A percentile compares a stretch with the other conserved stretches of the same genome.
phyloP scores from a whole-genome alignment of 2,329 filamentous ascomycete genomes.

The Leptographium galeiforme region DNA sequence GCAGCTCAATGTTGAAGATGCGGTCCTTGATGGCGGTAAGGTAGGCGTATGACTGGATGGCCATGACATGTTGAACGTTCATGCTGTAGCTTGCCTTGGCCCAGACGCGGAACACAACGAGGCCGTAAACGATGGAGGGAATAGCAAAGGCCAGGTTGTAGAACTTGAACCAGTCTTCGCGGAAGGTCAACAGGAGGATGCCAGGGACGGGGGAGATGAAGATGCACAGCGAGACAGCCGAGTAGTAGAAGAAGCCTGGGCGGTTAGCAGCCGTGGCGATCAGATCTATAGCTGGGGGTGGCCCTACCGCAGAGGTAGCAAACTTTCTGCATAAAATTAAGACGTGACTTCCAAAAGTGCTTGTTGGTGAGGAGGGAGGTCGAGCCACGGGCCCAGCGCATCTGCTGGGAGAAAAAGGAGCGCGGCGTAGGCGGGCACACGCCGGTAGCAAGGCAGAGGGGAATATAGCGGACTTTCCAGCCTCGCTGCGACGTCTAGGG shows the following conservation, averaged over 20 bases:
- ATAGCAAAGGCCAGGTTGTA: conserved; percentile 6
- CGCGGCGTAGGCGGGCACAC: conserved; percentile 4
- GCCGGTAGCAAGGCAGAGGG: conserved; percentile 2
- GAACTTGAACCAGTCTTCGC: conserved; percentile 3
- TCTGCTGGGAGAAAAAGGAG: conserved; percentile 5
- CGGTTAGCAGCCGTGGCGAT: not conserved
- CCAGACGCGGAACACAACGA: conserved; percentile 4
- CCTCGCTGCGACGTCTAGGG: not conserved
- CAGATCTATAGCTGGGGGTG: not conserved
- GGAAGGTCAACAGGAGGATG: conserved; percentile 1
- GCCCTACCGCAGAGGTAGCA: conserved; percentile 4
- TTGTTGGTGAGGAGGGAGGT: conserved; percentile 3
- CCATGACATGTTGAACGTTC: conserved; percentile 5
- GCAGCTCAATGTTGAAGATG: conserved; percentile 3
- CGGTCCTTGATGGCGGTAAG: conserved; percentile 5
- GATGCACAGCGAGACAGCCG: conserved; percentile 3
- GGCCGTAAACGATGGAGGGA: conserved; percentile 2
- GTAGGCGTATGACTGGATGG: conserved; percentile 5
- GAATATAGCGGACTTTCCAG: conserved; percentile 4
- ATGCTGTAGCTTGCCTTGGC: conserved; percentile 1
- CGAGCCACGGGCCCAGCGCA: conserved; percentile 3
- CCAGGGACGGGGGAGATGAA: conserved; percentile 4
- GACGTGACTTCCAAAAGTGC: conserved; percentile 3
- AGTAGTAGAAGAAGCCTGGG: conserved; percentile 5
- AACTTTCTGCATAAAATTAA: conserved; percentile 4